Conservation (phyloP, 352 stramenopile species). For the Pythium pyrilobum region DNA sequence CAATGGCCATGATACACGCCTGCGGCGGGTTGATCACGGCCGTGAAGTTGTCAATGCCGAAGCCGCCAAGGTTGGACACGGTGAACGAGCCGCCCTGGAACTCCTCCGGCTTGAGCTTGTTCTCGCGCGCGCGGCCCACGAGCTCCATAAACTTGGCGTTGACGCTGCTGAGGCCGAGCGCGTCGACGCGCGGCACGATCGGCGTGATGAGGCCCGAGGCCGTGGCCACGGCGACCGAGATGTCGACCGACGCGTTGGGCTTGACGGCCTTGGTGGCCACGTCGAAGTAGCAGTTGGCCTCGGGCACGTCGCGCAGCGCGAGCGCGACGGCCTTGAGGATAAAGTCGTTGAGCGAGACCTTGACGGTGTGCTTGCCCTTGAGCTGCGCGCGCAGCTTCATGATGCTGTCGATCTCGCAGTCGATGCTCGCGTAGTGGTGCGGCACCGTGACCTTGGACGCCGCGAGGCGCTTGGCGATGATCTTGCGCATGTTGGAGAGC, state of each 20-base stretch:
- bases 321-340: slow-evolving; percentile 97
- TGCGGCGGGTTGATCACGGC: slow-evolving; percentile 99
- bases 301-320: slow-evolving; percentile 95
- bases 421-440: slow-evolving; percentile 96
- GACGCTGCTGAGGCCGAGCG: slow-evolving; percentile 92
- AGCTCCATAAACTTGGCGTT: slow-evolving; percentile 96
- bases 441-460: slow-evolving; percentile 96
- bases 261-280: slow-evolving; percentile 53
- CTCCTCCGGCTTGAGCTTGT: slow-evolving; percentile 98
- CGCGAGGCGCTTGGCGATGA: slow-evolving; percentile 97
- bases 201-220: slow-evolving; percentile 98
- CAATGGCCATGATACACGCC: slow-evolving; percentile 98
- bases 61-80: slow-evolving; percentile 98
- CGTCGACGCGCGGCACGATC: slow-evolving; percentile 94
- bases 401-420: slow-evolving; percentile 93
- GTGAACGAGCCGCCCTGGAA: slow-evolving; percentile 99
- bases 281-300: slow-evolving; percentile 87
- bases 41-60: slow-evolving; percentile 97
- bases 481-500: slow-evolving; percentile 97
- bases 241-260: slow-evolving; percentile 91
- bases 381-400: slow-evolving; percentile 92
- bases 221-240: slow-evolving; percentile 98
- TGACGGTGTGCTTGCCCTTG: slow-evolving; percentile 90
- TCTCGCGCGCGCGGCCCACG: slow-evolving; percentile 90
- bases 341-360: slow-evolving; percentile 99